phyloP scores from a whole-genome alignment of 1,284 basidiomycete genomes.

The Trichosporon faecale region DNA sequence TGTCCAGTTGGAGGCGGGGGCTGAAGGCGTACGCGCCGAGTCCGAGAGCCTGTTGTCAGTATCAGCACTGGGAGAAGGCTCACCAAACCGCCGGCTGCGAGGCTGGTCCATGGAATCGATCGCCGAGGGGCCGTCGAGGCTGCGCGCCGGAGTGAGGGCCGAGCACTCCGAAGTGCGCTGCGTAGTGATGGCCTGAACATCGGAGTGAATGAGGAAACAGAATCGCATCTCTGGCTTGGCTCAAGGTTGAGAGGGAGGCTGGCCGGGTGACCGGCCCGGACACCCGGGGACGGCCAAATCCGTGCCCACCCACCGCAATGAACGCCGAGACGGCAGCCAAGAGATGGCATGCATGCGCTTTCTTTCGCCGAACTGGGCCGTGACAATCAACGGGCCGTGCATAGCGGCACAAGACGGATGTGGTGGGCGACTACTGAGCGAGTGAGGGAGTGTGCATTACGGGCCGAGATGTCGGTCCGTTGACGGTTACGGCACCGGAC shows the following conservation, averaged over 20 bases:
- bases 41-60: conserved; percentile 11
- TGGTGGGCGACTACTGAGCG: no score
- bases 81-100: background rate
- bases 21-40: conserved; percentile 7
- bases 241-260: background rate
- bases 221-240: background rate
- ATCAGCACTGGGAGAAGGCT: background rate
- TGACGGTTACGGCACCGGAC: background rate
- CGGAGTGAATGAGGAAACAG: background rate
- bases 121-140: background rate
- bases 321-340: background rate
- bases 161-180: background rate
- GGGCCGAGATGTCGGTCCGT: background rate
- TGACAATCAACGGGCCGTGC: no score
- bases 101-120: background rate
- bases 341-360: background rate
- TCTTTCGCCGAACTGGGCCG: no score
- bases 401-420: no score
- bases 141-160: background rate
- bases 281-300: background rate
- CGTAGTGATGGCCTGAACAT: background rate
- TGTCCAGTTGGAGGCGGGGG: background rate
- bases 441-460: background rate
- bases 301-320: background rate
- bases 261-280: background rate